Evolutionary conservation across 495 filamentous ascomycete genomes (phyloP).

Genomic region (Pyronema omphalodes): DNA sequence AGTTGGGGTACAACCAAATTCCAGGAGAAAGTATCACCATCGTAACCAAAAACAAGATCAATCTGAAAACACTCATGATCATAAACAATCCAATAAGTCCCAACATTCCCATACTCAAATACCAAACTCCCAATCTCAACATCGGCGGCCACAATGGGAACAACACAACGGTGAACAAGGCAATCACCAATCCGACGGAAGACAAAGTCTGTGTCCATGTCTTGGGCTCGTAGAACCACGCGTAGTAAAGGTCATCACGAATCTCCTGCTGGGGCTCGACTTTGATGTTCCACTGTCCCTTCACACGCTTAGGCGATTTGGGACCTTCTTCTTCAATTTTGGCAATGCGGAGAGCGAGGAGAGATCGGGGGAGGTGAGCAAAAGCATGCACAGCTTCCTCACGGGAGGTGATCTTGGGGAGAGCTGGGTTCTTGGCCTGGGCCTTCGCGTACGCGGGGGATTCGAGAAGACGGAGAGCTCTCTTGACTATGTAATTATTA

Average conservation of each 20-base stretch:
- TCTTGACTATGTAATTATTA: slow-evolving; percentile 55
- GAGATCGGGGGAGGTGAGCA: slow-evolving; percentile 88
- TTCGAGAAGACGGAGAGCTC: slow-evolving; percentile 80
- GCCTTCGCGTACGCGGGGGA: slow-evolving; percentile 78
- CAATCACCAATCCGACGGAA: slow-evolving; percentile 58
- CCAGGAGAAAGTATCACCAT: slow-evolving; percentile 72
- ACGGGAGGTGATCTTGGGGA: slow-evolving; percentile 73
- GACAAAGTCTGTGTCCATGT: slow-evolving; percentile 88
- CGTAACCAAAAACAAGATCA: slow-evolving; percentile 88
- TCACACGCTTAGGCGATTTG: slow-evolving; percentile 57
- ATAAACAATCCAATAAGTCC: slow-evolving; percentile 89
- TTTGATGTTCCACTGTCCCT: slow-evolving; percentile 90
- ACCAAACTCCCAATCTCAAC: slow-evolving; percentile 87
- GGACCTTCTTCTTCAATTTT: slow-evolving; percentile 54
- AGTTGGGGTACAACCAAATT: slow-evolving; percentile 92
- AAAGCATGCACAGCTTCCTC: slow-evolving; percentile 78
- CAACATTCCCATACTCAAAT: slow-evolving; percentile 86
- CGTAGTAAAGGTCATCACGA: slow-evolving; percentile 76
- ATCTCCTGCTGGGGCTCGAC: slow-evolving; percentile 96
- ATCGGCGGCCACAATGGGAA: slow-evolving; percentile 95
- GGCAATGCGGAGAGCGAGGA: slow-evolving; percentile 75
- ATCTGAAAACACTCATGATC: slow-evolving; percentile 85
- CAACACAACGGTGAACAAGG: slow-evolving; percentile 73
- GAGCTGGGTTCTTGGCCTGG: slow-evolving; percentile 67
- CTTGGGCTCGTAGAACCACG: slow-evolving; percentile 88